Evolutionary conservation across 140 eudicot species (phyloP).

Genomic region (Anethum foeniculum): DNA sequence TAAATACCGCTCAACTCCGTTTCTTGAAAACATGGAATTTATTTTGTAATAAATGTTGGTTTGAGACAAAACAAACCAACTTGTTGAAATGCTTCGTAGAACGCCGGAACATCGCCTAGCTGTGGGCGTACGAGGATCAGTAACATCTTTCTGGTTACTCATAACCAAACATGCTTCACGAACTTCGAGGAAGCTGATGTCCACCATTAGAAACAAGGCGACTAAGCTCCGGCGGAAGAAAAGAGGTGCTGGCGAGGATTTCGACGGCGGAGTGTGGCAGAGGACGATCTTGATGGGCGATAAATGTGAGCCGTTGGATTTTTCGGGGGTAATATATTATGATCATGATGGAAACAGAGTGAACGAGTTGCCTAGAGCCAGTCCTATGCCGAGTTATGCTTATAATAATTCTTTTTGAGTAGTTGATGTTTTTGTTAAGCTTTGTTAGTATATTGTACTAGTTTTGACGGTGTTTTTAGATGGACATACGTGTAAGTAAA

Average conservation of each 20-base stretch:
- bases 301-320: slow-evolving; percentile 53
- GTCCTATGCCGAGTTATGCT: slow-evolving; percentile 8
- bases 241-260: not conserved
- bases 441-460: too few relatives aligned
- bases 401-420: not conserved
- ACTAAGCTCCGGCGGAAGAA: not conserved
- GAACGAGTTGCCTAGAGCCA: slow-evolving; percentile 19
- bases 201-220: not conserved
- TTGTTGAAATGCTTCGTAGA: not conserved
- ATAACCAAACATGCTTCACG: not conserved
- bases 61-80: not conserved
- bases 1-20: not conserved
- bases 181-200: slow-evolving; percentile 2
- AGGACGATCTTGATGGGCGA: slow-evolving; percentile 50
- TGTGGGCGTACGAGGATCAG: not conserved
- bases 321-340: slow-evolving; percentile 46
- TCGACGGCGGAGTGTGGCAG: slow-evolving; percentile 27
- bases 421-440: too few relatives aligned
- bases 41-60: too few relatives aligned
- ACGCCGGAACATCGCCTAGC: not conserved
- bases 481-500: too few relatives aligned
- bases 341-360: slow-evolving; percentile 39
- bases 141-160: not conserved
- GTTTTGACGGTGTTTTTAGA: too few relatives aligned
- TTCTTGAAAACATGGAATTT: not conserved